A percentile compares a stretch with the other conserved stretches of the same genome.
Conservation (phyloP, 352 stramenopile genomes). For the Phytophthora litchii region DNA sequence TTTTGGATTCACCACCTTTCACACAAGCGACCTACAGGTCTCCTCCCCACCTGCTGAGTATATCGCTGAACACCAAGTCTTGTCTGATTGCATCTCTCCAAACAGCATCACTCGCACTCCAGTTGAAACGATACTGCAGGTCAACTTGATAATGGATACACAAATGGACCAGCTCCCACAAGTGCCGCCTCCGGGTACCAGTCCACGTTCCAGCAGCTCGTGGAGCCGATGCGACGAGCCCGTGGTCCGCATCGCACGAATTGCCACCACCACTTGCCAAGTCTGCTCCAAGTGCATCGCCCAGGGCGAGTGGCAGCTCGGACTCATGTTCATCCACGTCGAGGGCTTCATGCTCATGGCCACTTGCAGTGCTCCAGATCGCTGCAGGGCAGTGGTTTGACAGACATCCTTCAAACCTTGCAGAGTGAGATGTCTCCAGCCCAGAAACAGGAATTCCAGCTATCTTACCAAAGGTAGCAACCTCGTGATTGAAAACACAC, state of each 20-base stretch:
- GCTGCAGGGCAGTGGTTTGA: conserved; percentile 56
- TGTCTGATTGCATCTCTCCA: conserved; percentile 12
- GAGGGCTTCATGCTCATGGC: conserved; percentile 89
- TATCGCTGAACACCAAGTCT: conserved; percentile 12
- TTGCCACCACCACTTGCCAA: conserved; percentile 80
- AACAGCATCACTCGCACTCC: conserved; percentile 12
- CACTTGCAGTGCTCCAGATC: conserved; percentile 65
- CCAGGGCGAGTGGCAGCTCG: conserved; percentile 73
- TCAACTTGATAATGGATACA: conserved; percentile 39
- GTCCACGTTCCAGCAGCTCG: conserved; percentile 55
- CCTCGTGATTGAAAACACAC: too few species aligned
- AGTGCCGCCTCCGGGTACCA: conserved; percentile 30
- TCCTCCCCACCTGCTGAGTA: conserved; percentile 1
- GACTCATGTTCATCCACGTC: conserved; percentile 87
- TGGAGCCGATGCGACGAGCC: conserved; percentile 85
- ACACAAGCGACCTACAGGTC: background rate
- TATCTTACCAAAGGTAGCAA: conserved; percentile 38
- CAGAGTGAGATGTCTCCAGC: conserved; percentile 66
- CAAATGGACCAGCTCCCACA: conserved; percentile 50
- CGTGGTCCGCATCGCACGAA: conserved; percentile 73
- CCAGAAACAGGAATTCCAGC: conserved; percentile 62
- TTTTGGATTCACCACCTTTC: conserved; percentile 25
- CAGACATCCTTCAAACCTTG: conserved; percentile 59
- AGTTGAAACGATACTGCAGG: conserved; percentile 14
- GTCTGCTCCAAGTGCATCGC: conserved; percentile 66